Base-by-base conservation (phyloP, 768 basidiomycete genomes). In the Rubroboletus satanas region DNA sequence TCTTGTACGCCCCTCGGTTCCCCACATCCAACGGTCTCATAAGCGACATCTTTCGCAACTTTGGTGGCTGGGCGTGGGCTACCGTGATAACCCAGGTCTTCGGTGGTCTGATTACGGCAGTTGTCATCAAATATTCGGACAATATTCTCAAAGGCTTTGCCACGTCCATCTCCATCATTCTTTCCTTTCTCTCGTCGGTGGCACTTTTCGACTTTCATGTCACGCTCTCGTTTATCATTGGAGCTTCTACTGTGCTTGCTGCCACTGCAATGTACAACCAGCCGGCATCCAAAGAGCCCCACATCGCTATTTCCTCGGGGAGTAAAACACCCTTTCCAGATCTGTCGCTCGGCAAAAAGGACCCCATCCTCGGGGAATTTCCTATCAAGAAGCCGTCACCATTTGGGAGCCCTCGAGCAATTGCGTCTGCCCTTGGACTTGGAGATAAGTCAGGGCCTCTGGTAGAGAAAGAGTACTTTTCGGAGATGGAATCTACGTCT, bases 111-210 rank as follows among this genome's bases (percentile, higher is more conserved):
- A 72, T 98, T 57, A 98, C 96, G 5, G 96, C 97, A 1, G 71
- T 98, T 31, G 97, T 98, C 55, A 98, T 98, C 80, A 93, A 95
- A 70, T 96, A 98, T 67, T 90, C 90, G 52, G 93, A 94, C 72
- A 98, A 97, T 69, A 92, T 91, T 62, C 77, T 92, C 65, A 96
- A 97, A 69, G 96, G 96, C n/a, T 99, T 99, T 65, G 96, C 96
- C 5, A 99, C 96, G 2, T 88, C 85, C 58, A 79, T 98, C 41
- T 90, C 89, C 58, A 99, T 98, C 73, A 85, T 98, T 53, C 75
- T 98, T 38, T 95, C 93, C 49, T 99, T 96, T 83, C 82, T 96
- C 55, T 93, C 94, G 2, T 91, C 88, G 43, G 92, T 98, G 59
- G 83, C 82, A 31, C 80, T 98, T 43, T 99, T 99, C 75, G 81